Conservation (phyloP, 2,329 filamentous ascomycete genomes). For the Annulohypoxylon truncatum region DNA sequence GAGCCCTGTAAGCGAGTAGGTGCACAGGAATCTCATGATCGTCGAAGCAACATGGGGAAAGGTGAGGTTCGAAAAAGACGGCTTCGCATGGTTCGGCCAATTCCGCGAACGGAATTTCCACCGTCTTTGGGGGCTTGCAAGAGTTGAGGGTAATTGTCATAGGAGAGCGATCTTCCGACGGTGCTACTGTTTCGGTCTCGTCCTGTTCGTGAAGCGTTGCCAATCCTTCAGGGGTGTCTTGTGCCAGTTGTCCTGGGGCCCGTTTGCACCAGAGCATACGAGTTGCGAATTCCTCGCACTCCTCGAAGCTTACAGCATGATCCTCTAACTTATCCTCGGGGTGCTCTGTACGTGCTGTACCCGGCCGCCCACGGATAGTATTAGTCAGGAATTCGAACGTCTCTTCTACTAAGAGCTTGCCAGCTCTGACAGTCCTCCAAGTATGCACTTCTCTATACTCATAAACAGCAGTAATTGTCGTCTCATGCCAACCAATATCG, state of each 20-base stretch:
- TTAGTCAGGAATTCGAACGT: constrained; percentile 73
- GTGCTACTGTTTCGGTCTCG: constrained; percentile 55
- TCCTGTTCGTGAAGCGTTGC: constrained; percentile 67
- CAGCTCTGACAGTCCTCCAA: constrained; percentile 77
- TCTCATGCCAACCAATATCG: constrained; percentile 94
- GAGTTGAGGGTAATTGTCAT: constrained; percentile 61
- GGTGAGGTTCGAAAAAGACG: constrained; percentile 73
- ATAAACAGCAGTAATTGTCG: constrained; percentile 84
- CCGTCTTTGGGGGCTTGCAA: constrained; percentile 61
- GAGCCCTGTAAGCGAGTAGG: constrained; percentile 77
- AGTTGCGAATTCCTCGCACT: constrained; percentile 82
- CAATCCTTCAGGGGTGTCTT: constrained; percentile 52
- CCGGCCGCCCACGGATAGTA: constrained; percentile 49
- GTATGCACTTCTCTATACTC: constrained; percentile 87
- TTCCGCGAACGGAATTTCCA: constrained; percentile 75
- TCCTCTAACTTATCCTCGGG: constrained; percentile 48
- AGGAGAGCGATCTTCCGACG: constrained; percentile 51
- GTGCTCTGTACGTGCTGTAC: constrained; percentile 40
- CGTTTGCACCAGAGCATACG: constrained; percentile 82
- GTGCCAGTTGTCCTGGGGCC: constrained; percentile 45
- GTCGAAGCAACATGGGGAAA: constrained; percentile 72
- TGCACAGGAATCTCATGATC: constrained; percentile 88
- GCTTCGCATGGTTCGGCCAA: constrained; percentile 81
- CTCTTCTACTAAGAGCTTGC: constrained; percentile 75
- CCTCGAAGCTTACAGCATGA: constrained; percentile 72